Evolutionary conservation across 306 rosid species (phyloP), one percentile per base, ranked within the genome.

Genomic region (Prosopis cineraria): DNA sequence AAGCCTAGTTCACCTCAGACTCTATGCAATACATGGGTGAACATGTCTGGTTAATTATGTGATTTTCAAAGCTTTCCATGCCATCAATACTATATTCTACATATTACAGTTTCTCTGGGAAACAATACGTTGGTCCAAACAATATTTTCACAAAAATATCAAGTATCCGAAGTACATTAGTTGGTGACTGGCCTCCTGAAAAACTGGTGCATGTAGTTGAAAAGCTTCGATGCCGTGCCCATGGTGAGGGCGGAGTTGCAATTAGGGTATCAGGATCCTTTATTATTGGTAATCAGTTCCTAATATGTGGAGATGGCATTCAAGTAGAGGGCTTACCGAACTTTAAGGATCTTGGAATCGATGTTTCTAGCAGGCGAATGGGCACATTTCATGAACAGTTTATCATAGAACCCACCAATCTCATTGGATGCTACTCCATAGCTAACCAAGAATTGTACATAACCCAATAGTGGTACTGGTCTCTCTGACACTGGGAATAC

Each of bases 181-280:
- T 91, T 0, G 98, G 98, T 24, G 93, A 92, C 12, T 92, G 98
- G 98, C 98, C 98, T 66, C 88, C 96, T 24, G 98, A 92, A 67
- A 95, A 90, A 79, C 87, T 95, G 36, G 97, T 95, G 79, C 98
- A 95, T 34, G 93, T 95, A 2, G 98, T 92, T 40, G 98, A 95
- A 78, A 94, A 75, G 88, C 91, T 94, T 70, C 96, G 90, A 29
- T 94, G 98, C 8, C 96, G 94, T 3, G 88, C 93, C 41, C 88
- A 92, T 7, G 91, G 93, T 31, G 87, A 73, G 75, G 97, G 89
- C 31, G 96, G 97, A 66, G 85, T 95, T 48, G 97, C 98, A 58
- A 92, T 95, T 65, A 87, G 98, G 79, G 95, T 95, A 5, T 92
- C 97, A 0, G 98, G 98, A 73, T 92, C 97, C 31, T 92, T 95